These are phyloP conservation scores for Juglanconis oblonga DNA, from an alignment of 2,329 filamentous ascomycete genomes.

Conservation along the genomic window DNA sequence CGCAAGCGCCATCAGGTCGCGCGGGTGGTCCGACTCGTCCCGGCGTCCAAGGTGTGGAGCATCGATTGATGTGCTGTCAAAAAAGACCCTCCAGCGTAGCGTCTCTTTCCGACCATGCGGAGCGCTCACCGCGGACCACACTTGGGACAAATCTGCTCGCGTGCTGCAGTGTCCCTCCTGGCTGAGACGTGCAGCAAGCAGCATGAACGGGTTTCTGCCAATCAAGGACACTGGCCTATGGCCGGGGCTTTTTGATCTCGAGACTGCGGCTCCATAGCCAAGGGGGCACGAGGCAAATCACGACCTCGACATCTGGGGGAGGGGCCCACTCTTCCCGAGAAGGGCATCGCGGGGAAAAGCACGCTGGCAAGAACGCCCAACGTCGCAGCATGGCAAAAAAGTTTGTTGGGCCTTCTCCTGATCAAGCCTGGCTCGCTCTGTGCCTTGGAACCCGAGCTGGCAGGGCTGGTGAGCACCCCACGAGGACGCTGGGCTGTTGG, in stretches of 20 bases:
- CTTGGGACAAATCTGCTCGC: background rate
- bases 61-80: constrained; percentile 6
- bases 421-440: no score
- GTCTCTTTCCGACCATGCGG: background rate
- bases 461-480: background rate
- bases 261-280: background rate
- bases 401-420: no score
- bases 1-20: background rate
- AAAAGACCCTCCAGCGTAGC: background rate
- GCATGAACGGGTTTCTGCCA: constrained; percentile 4
- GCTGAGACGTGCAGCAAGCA: constrained; percentile 9
- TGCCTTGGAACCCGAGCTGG: no score
- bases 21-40: constrained; percentile 7
- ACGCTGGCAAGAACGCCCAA: background rate
- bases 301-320: background rate
- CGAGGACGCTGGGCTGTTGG: background rate
- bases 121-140: constrained; percentile 5
- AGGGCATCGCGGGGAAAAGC: background rate
- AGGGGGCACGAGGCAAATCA: background rate
- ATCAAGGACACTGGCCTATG: background rate
- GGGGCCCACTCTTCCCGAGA: background rate
- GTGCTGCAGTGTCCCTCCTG: background rate
- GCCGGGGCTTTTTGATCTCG: background rate
- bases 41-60: constrained; percentile 1
- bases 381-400: background rate